These are phyloP conservation scores for Stromatinia cepivora DNA, from an alignment of 2,329 filamentous ascomycete species.

Conservation along the genomic window DNA sequence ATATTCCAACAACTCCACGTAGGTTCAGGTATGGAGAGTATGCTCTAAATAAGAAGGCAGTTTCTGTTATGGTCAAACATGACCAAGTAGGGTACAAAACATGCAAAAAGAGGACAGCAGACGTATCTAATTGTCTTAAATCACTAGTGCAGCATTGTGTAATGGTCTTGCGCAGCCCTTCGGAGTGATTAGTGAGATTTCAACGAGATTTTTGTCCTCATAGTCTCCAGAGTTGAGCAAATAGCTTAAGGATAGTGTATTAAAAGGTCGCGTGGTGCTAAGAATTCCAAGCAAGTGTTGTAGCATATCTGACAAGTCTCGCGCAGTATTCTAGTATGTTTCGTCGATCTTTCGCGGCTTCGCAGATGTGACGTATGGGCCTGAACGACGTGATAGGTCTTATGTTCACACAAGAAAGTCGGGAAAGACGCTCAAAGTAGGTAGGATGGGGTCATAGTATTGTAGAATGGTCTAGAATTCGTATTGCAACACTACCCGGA, in stretches of 20 bases:
- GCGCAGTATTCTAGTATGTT: background rate
- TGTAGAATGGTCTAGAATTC: background rate
- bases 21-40: background rate
- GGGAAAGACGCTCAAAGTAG: too few relatives aligned
- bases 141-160: background rate
- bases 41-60: too few relatives aligned
- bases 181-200: background rate
- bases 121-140: too few relatives aligned
- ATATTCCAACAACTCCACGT: background rate
- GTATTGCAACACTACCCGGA: background rate
- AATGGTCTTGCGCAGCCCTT: background rate
- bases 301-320: background rate
- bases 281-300: background rate
- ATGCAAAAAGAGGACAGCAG: rapidly evolving
- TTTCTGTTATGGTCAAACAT: too few relatives aligned
- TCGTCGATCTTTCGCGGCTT: background rate
- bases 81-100: background rate
- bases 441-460: background rate
- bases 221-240: background rate
- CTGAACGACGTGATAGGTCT: rapidly evolving
- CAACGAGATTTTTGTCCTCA: background rate
- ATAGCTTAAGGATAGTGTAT: rapidly evolving
- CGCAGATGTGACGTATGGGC: background rate
- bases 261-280: background rate
- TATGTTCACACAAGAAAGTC: rapidly evolving